Evolutionary conservation across 805 yeast genomes (phyloP), one percentile per base, ranked within the genome.

Genomic region (Saccharomycopsis amapae): DNA sequence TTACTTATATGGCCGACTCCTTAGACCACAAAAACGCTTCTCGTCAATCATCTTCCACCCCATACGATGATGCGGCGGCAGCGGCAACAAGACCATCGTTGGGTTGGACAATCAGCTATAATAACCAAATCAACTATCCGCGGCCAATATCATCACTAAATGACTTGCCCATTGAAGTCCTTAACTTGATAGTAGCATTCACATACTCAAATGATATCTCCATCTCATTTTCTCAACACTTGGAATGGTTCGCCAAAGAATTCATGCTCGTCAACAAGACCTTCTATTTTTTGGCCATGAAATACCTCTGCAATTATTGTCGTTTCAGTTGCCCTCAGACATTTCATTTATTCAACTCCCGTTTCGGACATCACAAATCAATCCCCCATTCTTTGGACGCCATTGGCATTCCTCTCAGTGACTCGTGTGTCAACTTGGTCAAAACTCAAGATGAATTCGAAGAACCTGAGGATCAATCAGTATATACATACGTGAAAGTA

Each of bases 401-500:
- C n/a, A 28, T 28, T 13, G 32, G 32, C 32, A 28, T 28, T 28
- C n/a, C 32, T 28, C 32, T 28, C n/a, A 28, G 32, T 28, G 32
- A 28, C n/a, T 13, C 13, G 2, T 13, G n/a, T 15, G n/a, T 2
- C 32, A 28, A 13, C n/a, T 15, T 15, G 13, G 32, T 28, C 13
- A 28, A 28, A 2, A 28, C n/a, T 13, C 32, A 28, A 28, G n/a
- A 15, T 15, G n/a, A 12, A n/a, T n/a, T 34, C 38, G 7, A 26
- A n/a, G n/a, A n/a, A n/a, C n/a, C n/a, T n/a, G n/a, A 39, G 4
- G n/a, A 37, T 24, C 43, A 23, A 18, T 28, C 38, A 17, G 20
- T 49, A 18, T 45, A 40, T 34, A 40, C 28, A 23, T 42, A 34
- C 40, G 38, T 50, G 30, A 78, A 79, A 55, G 78, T 81, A 43